These are phyloP conservation scores for Russula griseocarnosa DNA, from an alignment of 768 basidiomycete genomes.

Conservation along the genomic window DNA sequence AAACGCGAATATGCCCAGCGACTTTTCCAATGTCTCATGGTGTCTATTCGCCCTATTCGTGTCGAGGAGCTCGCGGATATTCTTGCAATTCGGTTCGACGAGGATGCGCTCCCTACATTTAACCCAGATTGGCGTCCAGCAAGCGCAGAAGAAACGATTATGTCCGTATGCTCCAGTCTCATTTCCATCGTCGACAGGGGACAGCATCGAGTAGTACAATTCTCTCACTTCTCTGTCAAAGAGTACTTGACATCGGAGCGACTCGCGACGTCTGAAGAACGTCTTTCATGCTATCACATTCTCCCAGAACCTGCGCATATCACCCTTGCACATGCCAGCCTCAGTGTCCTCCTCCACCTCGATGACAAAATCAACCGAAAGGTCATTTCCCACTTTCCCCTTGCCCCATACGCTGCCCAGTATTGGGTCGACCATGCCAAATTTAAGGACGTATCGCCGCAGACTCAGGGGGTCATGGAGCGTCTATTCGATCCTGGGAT, in stretches of 20 bases:
- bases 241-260: constrained; percentile 20
- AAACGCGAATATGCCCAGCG: not conserved
- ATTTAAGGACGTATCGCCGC: not conserved
- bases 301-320: constrained; percentile 6
- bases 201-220: not conserved
- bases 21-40: constrained; percentile 3
- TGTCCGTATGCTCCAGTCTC: too few species aligned
- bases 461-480: not conserved
- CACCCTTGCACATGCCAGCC: not conserved
- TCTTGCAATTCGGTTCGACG: constrained; percentile 14
- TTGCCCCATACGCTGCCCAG: too few species aligned
- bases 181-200: not conserved
- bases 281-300: constrained; percentile 15
- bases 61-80: constrained; percentile 15
- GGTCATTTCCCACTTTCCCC: not conserved
- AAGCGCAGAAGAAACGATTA: too few species aligned
- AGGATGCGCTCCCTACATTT: not conserved
- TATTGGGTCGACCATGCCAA: constrained; percentile 12
- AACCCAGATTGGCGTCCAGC: not conserved
- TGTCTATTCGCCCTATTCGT: constrained; percentile 7
- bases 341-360: constrained; percentile 10
- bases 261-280: not conserved
- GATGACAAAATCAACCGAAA: not conserved
- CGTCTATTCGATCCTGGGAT: not conserved
- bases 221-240: constrained; percentile 15